Conservation (phyloP, 345 rosid genomes). For the Euphorbia lathyris region DNA sequence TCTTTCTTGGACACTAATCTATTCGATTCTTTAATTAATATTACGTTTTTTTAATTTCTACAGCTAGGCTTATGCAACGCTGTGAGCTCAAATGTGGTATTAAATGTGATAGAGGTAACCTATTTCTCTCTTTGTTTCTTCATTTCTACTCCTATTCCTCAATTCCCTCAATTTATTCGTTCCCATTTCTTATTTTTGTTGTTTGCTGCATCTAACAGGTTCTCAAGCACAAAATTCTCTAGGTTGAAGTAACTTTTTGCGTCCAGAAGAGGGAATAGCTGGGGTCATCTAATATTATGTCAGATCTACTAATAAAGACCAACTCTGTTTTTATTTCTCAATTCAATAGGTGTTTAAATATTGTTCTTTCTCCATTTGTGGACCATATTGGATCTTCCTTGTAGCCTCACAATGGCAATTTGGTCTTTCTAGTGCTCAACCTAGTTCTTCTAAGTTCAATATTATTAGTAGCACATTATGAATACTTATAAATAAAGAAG, state of each 20-base stretch:
- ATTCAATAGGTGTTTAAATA: neutral
- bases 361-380: neutral
- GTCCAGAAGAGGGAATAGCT: neutral
- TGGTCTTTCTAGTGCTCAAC: no score
- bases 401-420: no score
- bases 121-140: neutral
- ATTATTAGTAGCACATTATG: no score
- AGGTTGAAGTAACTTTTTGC: neutral
- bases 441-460: no score
- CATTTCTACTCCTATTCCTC: neutral
- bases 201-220: neutral
- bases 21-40: neutral
- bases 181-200: neutral
- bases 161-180: neutral
- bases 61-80: slow-evolving; percentile 14
- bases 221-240: neutral
- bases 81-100: slow-evolving; percentile 19
- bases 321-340: neutral
- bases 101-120: neutral
- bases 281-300: neutral
- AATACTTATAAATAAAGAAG: neutral
- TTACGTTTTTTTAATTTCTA: neutral
- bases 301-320: neutral
- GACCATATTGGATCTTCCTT: neutral
- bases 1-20: neutral